Evolutionary conservation across 768 basidiomycete genomes (phyloP).

Genomic region (Pleurotus sapidus): DNA sequence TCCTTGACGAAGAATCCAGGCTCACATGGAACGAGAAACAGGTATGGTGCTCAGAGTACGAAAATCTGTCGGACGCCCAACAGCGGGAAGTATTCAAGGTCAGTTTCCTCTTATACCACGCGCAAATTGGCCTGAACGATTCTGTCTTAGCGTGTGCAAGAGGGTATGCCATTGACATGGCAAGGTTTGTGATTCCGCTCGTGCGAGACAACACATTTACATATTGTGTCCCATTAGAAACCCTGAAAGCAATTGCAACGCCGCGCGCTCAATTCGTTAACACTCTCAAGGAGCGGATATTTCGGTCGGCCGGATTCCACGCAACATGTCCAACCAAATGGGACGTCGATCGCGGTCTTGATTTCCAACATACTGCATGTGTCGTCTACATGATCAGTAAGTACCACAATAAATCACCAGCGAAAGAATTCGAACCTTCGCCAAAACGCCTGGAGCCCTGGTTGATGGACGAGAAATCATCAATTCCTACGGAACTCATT

Average conservation of each 20-base stretch:
- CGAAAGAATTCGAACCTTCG: neutral
- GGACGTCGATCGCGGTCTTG: conserved; percentile 35
- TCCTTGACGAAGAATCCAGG: too few species aligned
- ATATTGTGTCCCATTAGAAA: conserved; percentile 37
- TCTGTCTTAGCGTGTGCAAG: conserved; percentile 59
- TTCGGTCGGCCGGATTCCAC: conserved; percentile 33
- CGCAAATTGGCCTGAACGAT: too few species aligned
- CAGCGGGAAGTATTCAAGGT: conserved; percentile 78
- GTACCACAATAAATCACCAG: neutral
- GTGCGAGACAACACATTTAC: neutral
- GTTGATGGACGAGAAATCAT: neutral
- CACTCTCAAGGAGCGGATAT: conserved; percentile 44
- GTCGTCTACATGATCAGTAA: conserved; percentile 27
- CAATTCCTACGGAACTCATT: neutral
- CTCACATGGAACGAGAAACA: conserved; percentile 45
- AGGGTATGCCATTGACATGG: conserved; percentile 75
- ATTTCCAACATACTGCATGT: conserved; percentile 31
- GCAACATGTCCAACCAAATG: conserved; percentile 23
- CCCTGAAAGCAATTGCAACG: conserved; percentile 62
- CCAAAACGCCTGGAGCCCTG: neutral
- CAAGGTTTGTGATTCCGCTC: conserved; percentile 41
- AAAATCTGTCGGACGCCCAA: conserved; percentile 49
- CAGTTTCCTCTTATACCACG: neutral
- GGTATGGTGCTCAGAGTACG: conserved; percentile 79
- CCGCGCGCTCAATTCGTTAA: conserved; percentile 59